Base-by-base conservation (phyloP, 2,329 filamentous ascomycete species). In the Rhynchosporium graminicola region DNA sequence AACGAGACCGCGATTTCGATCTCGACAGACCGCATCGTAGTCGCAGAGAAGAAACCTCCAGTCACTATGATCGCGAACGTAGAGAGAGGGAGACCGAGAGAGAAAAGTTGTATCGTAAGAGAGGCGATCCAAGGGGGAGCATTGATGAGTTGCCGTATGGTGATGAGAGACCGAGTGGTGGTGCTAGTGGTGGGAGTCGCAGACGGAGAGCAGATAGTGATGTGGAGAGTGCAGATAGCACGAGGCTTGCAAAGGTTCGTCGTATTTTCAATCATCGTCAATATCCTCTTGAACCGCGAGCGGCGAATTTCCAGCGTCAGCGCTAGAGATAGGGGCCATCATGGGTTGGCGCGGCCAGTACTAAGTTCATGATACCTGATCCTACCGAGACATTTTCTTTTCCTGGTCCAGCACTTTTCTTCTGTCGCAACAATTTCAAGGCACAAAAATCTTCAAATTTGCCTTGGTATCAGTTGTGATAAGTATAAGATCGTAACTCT, bases 61-160 rank as follows among this genome's bases (percentile, higher is more conserved):
- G 85, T 69, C 83, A 87, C 74, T 96, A 96, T 74, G 92, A 95
- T 63, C 88, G 91, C 60, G 94, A 97, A 77, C 85, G 93, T 59
- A 86, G 92, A 65, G 91, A 95, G 68, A 86, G 93, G 56, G 94
- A 98, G 74, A 90, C 92, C 69, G 93, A 97, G 75, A 87, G 94
- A 60, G 95, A 98, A 77, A 87, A 92, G 63, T 82, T 89, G 58
- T 97, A 97, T 76, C 87, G 92, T 62, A 90, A 93, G 69, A 91
- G 91, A 63, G 77, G 77, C 65, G 92, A 92, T 72, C 88, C 91
- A 48, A 85, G 89, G 70, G 88, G 89, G 69, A 87, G 88, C 69
- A 87, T 92, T 65, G 92, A 96, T 72, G 92, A 96, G 75, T 83
- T 98, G 63, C 93, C 96, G 72, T 97, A 97, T 75, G 92, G 94